Conservation (phyloP, 768 basidiomycete genomes). For the Artomyces pyxidatus region DNA sequence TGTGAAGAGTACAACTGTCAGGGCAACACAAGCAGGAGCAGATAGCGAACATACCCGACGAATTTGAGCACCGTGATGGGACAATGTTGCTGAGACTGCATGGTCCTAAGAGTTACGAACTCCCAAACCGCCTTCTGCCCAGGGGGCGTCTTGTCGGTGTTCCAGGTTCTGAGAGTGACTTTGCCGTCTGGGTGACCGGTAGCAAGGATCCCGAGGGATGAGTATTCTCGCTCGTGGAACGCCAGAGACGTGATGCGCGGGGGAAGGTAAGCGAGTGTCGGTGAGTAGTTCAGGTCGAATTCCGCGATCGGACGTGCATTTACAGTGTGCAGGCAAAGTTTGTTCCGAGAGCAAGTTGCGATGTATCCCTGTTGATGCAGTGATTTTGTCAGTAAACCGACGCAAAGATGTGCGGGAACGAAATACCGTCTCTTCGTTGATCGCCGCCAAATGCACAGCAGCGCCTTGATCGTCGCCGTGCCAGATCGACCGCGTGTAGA, state of each 20-base stretch:
- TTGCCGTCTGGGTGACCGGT: slow-evolving; percentile 70
- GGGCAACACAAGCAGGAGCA: not conserved
- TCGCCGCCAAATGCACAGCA: slow-evolving; percentile 58
- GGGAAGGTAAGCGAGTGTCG: slow-evolving; percentile 33
- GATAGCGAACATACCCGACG: slow-evolving; percentile 45
- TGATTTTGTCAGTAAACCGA: not conserved
- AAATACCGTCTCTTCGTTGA: slow-evolving; percentile 84
- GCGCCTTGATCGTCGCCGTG: slow-evolving; percentile 35
- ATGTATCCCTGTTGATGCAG: slow-evolving; percentile 69
- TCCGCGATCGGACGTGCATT: slow-evolving; percentile 74
- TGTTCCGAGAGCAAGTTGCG: slow-evolving; percentile 67
- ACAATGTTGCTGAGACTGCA: slow-evolving; percentile 44
- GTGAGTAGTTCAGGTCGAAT: slow-evolving; percentile 48
- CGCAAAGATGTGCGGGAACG: slow-evolving; percentile 1
- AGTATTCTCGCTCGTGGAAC: slow-evolving; percentile 87
- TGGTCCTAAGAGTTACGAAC: slow-evolving; percentile 57
- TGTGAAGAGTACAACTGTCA: slow-evolving; percentile 16
- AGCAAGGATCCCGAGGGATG: slow-evolving; percentile 69
- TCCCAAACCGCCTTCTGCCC: slow-evolving; percentile 68
- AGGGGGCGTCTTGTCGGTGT: slow-evolving; percentile 60
- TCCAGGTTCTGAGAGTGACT: slow-evolving; percentile 80
- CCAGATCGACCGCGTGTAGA: slow-evolving; percentile 77
- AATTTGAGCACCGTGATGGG: slow-evolving; percentile 73
- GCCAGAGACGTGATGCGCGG: slow-evolving; percentile 66
- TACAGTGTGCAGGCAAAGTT: slow-evolving; percentile 76